Evolutionary conservation across 805 yeast species (phyloP).

Genomic region (Tetrapisispora taiwanensis): DNA sequence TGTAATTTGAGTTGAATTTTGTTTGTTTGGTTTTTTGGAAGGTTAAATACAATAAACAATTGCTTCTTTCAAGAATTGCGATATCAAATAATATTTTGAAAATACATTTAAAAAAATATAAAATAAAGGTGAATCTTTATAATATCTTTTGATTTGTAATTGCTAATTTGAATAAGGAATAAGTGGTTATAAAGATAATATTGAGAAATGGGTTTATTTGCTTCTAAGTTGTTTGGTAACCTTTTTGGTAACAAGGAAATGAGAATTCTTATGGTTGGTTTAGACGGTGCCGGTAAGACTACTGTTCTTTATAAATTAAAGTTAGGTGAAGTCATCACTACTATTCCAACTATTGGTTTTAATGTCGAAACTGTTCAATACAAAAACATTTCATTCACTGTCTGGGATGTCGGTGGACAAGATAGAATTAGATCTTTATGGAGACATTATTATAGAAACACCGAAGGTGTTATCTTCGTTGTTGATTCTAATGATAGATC

Average conservation of each 20-base stretch:
- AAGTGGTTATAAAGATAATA: no score
- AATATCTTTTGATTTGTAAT: no score
- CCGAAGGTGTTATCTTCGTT: slow-evolving; percentile 96
- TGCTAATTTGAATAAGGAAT: no score
- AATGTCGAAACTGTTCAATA: slow-evolving; percentile 96
- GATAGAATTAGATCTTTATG: slow-evolving; percentile 97
- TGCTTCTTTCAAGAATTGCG: no score
- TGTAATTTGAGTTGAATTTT: no score
- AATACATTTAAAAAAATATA: no score
- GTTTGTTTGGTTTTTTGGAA: no score
- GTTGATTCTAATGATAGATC: slow-evolving; percentile 97
- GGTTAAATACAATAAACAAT: no score
- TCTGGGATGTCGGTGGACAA: slow-evolving; percentile 99
- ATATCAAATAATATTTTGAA: no score
- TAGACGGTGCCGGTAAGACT: slow-evolving; percentile 98
- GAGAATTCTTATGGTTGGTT: slow-evolving; percentile 97
- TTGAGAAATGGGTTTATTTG: slow-evolving; percentile 77
- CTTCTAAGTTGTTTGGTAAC: slow-evolving; percentile 89
- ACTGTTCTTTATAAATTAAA: slow-evolving; percentile 90
- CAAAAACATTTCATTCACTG: slow-evolving; percentile 92
- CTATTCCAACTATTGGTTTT: slow-evolving; percentile 95
- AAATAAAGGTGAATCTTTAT: no score
- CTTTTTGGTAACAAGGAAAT: slow-evolving; percentile 95
- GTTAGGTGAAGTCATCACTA: slow-evolving; percentile 91
- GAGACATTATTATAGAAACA: slow-evolving; percentile 98